phyloP scores from a whole-genome alignment of 805 yeast genomes.

The Ogataea methanolica region DNA sequence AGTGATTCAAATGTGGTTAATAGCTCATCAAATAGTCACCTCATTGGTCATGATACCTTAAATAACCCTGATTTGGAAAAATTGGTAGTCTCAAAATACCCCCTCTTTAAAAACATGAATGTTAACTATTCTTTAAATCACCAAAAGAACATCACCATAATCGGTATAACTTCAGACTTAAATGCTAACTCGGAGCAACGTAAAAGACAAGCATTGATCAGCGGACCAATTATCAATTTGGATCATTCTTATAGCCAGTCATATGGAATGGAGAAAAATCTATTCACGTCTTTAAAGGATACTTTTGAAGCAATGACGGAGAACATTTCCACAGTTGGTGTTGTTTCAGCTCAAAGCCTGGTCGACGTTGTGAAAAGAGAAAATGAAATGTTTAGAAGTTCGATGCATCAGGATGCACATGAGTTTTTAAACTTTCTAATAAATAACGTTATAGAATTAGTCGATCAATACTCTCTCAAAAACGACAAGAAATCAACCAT shows the following conservation, averaged over 20 bases:
- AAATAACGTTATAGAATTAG: slow-evolving; percentile 59
- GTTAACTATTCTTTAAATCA: slow-evolving; percentile 36
- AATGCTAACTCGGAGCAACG: slow-evolving; percentile 60
- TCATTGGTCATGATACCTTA: slow-evolving; percentile 4
- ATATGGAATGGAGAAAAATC: slow-evolving; percentile 44
- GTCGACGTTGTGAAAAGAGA: slow-evolving; percentile 74
- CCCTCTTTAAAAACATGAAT: slow-evolving; percentile 30
- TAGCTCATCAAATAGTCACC: slow-evolving; percentile 17
- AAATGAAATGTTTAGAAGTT: slow-evolving; percentile 79
- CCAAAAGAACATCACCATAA: slow-evolving; percentile 42
- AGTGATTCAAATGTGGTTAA: neutral
- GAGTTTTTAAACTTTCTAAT: slow-evolving; percentile 86
- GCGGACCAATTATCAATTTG: slow-evolving; percentile 80
- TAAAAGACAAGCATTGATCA: slow-evolving; percentile 69
- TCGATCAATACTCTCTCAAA: slow-evolving; percentile 27
- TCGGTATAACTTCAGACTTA: slow-evolving; percentile 38
- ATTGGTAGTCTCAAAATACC: slow-evolving; percentile 21
- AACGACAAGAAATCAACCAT: slow-evolving; percentile 25
- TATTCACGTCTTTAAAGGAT: slow-evolving; percentile 74
- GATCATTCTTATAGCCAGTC: slow-evolving; percentile 59
- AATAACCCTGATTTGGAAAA: slow-evolving; percentile 20
- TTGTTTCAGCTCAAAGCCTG: slow-evolving; percentile 75
- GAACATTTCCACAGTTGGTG: slow-evolving; percentile 64
- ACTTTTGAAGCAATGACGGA: slow-evolving; percentile 81
- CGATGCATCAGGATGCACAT: slow-evolving; percentile 98